These are phyloP conservation scores for Omphalotus olearius DNA, from an alignment of 1,284 basidiomycete species.

Conservation along the genomic window DNA sequence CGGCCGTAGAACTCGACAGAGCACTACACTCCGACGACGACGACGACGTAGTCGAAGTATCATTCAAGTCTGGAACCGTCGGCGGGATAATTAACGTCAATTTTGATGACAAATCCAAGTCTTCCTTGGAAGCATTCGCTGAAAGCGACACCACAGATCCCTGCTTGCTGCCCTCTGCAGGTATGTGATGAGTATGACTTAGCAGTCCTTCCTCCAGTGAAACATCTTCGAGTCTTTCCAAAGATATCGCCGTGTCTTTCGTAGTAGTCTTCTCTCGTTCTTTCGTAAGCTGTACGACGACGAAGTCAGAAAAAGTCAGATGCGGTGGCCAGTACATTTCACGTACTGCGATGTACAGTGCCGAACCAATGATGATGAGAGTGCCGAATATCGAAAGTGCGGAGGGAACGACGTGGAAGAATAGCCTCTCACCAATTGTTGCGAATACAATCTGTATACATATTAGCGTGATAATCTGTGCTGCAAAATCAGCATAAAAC, in stretches of 20 bases:
- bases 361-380: conserved; percentile 52
- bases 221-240: background rate
- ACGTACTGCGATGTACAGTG: conserved; percentile 57
- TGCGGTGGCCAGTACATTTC: background rate
- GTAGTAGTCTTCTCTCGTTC: background rate
- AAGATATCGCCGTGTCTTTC: background rate
- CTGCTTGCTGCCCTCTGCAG: background rate
- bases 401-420: conserved; percentile 52
- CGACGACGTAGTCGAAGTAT: too few species aligned
- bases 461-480: background rate
- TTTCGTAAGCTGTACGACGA: conserved; percentile 3
- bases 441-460: conserved; percentile 56
- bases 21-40: too few species aligned
- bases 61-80: too few species aligned
- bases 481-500: background rate
- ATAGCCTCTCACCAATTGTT: conserved; percentile 51
- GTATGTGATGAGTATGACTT: background rate
- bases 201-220: conserved; percentile 4
- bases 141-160: too few species aligned
- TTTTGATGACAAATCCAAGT: too few species aligned
- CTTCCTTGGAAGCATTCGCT: too few species aligned
- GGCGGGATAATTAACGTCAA: too few species aligned
- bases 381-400: conserved; percentile 53
- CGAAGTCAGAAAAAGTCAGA: background rate
- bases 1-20: too few species aligned